Conservation (phyloP, 2,329 filamentous ascomycete genomes). For the Scedosporium apiospermum region DNA sequence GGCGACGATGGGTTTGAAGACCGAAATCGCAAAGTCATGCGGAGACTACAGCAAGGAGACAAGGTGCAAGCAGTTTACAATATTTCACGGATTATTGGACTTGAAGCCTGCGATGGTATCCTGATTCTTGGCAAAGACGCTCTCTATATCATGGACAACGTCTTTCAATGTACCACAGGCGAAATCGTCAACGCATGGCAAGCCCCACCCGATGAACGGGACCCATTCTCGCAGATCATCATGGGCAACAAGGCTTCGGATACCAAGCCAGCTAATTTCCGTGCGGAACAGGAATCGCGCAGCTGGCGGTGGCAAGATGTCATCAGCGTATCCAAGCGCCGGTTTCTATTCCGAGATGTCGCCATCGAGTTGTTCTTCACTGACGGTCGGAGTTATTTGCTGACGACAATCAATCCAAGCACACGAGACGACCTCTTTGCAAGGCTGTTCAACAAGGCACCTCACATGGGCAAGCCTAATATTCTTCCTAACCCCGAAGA, state of each 20-base stretch:
- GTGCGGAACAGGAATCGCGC: constrained; percentile 67
- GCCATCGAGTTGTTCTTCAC: constrained; percentile 97
- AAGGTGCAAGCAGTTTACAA: constrained; percentile 92
- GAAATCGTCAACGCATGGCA: constrained; percentile 97
- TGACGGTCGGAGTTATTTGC: constrained; percentile 86
- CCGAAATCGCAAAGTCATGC: constrained; percentile 96
- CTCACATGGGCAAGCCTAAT: constrained; percentile 63
- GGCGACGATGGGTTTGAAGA: constrained; percentile 73
- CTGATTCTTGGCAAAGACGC: constrained; percentile 86
- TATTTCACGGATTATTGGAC: constrained; percentile 83
- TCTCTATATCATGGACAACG: constrained; percentile 91
- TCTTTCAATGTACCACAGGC: constrained; percentile 88
- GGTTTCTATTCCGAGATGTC: constrained; percentile 91
- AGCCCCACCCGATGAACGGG: constrained; percentile 82
- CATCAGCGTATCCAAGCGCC: constrained; percentile 88
- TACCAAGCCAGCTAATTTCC: constrained; percentile 12
- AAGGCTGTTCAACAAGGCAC: constrained; percentile 68
- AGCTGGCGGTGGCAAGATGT: constrained; percentile 93
- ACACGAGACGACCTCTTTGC: constrained; percentile 72
- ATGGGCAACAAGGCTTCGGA: constrained; percentile 38
- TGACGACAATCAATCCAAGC: constrained; percentile 69
- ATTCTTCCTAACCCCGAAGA: constrained; percentile 72
- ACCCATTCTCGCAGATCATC: constrained; percentile 92
- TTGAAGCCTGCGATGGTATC: constrained; percentile 89
- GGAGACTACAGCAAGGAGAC: constrained; percentile 81